Conservation (phyloP, 495 filamentous ascomycete genomes). For the Aspergillus haitiensis region DNA sequence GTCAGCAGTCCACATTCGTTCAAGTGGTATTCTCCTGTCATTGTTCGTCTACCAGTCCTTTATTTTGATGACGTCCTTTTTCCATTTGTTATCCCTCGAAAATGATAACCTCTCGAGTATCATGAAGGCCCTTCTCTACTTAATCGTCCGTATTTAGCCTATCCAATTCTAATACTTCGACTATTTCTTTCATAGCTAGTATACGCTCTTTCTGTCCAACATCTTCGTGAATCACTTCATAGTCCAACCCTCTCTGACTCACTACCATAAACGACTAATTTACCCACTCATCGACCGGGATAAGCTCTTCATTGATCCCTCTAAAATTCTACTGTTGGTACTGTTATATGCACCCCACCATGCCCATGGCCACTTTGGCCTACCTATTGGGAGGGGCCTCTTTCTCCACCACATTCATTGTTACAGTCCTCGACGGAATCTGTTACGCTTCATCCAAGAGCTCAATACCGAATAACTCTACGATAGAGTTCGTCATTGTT, state of each 20-base stretch:
- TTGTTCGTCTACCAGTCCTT: not conserved
- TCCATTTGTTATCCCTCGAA: not conserved
- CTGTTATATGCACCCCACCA: conserved; percentile 6
- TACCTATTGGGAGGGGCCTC: conserved; percentile 33
- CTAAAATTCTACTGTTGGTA: not conserved
- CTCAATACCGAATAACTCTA: conserved; percentile 19
- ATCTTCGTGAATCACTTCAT: not conserved
- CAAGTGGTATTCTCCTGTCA: not conserved
- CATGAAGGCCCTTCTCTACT: conserved; percentile 1
- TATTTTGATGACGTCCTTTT: not conserved
- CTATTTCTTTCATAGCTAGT: conserved; percentile 7
- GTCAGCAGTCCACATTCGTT: conserved; percentile 9
- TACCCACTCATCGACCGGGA: no score
- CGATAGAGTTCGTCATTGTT: conserved; percentile 30
- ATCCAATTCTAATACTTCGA: not conserved
- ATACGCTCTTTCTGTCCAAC: not conserved
- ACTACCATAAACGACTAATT: not conserved
- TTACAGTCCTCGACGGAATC: conserved; percentile 39
- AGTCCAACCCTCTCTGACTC: not conserved
- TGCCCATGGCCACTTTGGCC: conserved; percentile 23
- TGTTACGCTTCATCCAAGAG: conserved; percentile 31
- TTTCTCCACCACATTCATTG: conserved; percentile 29
- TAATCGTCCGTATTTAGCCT: not conserved
- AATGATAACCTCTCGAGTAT: not conserved
- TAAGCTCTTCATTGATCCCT: no score